Evolutionary conservation across 305 asterid genomes (phyloP), one percentile per base, ranked within the genome.

Genomic region (Euphrasia arctica): DNA sequence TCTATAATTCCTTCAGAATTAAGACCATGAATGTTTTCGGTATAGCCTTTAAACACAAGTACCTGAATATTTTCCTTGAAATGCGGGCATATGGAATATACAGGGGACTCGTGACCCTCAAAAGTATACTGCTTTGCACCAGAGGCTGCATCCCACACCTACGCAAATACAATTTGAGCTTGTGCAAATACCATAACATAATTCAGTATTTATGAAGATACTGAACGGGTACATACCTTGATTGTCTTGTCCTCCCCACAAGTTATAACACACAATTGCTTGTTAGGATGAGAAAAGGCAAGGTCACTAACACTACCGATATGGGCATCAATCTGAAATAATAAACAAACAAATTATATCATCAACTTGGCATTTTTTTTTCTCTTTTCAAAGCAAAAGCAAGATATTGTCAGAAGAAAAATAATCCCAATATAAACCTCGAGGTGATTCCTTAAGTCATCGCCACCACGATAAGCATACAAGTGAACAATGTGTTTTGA

Each of bases 231-330:
- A 43, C 61, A 18, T 65, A 85, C 95, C 93, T 79, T 87, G 63
- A 88, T 78, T 15, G 77, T 51, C 83, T 80, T 83, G 82, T 88
- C 96, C 63, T 88, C 96, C 70, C 96, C 96, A 74, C 96, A 82
- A 28, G 91, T 85, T 75, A 88, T 63, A 61, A 86, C 65, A 60
- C 74, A 74, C 52, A 88, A 61, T 42, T 83, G 79, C 64, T 80
- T 68, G 72, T 80, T 70, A 9, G 83, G 89, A 66, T 70, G 75
- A 58, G 82, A 72, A 78, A 88, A 88, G 10, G 95, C 91, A 45
- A 88, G 76, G 70, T 86, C 96, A 67, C 41, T 83, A 64, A 86
- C 91, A 31, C 76, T 73, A 39, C 96, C 96, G 60, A 66, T 47
- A 56, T 88, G 96, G 42, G 90, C 94, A 64, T 85, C 94, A 71